Percentiles rank a stretch among this genome's conserved stretches.
These are phyloP conservation scores for Simplicillium sp. DNA, from an alignment of 2,329 filamentous ascomycete genomes.

Conservation along the genomic window DNA sequence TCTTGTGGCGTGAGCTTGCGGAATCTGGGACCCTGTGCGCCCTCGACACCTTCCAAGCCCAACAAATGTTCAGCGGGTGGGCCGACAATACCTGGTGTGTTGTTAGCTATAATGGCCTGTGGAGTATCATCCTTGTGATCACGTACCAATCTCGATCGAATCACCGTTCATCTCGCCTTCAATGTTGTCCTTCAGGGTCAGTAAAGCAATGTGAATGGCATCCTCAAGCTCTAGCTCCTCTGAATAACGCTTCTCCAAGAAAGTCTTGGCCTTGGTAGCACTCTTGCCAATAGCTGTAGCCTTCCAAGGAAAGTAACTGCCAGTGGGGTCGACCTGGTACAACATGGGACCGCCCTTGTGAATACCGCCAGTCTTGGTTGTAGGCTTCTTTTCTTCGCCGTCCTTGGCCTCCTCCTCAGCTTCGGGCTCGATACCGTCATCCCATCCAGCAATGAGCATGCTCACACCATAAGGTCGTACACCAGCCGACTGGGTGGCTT, in stretches of 20 bases:
- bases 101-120: constrained; percentile 6
- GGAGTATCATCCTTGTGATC: neutral
- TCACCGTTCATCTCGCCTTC: constrained; percentile 99
- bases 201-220: constrained; percentile 92
- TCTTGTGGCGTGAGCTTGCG: constrained; percentile 93
- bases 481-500: constrained; percentile 96
- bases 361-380: constrained; percentile 88
- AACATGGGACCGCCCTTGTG: constrained; percentile 93
- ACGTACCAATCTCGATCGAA: constrained; percentile 90
- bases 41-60: constrained; percentile 82
- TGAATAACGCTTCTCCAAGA: constrained; percentile 97
- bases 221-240: constrained; percentile 96
- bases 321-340: constrained; percentile 98
- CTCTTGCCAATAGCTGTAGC: constrained; percentile 98
- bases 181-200: constrained; percentile 98
- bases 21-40: constrained; percentile 77
- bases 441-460: constrained; percentile 92
- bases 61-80: constrained; percentile 88
- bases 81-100: constrained; percentile 71
- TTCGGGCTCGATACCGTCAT: constrained; percentile 90
- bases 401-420: constrained; percentile 54
- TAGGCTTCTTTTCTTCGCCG: constrained; percentile 58
- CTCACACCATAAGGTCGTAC: constrained; percentile 95
- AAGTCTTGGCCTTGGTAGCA: constrained; percentile 96
- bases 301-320: constrained; percentile 99